Percentiles rank a stretch among this genome's conserved stretches.
phyloP scores from a whole-genome alignment of 305 asterid species.

The Rubia balearica region DNA sequence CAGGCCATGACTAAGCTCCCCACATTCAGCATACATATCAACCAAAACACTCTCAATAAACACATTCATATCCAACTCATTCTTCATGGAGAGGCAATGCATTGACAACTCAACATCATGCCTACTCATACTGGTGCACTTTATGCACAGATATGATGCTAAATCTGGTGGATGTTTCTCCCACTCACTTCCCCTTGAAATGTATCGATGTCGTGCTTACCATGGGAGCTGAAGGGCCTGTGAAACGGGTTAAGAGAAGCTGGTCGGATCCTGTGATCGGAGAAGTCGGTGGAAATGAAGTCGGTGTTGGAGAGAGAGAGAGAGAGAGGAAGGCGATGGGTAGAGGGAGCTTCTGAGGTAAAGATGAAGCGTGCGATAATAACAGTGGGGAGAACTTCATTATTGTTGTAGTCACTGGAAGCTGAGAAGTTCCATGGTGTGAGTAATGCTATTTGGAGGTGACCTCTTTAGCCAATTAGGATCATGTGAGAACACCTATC shows the following conservation, averaged over 20 bases:
- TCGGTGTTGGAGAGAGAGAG: conserved; percentile 47
- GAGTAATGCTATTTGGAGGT: background rate
- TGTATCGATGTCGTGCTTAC: conserved; percentile 64
- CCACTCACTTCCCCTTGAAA: conserved; percentile 81
- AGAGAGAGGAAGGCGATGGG: conserved; percentile 50
- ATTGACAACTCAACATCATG: no score
- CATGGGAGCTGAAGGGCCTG: conserved; percentile 23
- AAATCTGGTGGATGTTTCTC: conserved; percentile 96
- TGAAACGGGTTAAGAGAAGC: conserved; percentile 37
- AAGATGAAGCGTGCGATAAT: conserved; percentile 19
- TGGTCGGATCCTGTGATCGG: conserved; percentile 60
- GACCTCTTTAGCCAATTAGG: background rate
- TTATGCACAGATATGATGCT: conserved; percentile 58
- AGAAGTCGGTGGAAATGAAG: conserved; percentile 43
- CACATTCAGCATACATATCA: no score
- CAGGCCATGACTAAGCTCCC: no score
- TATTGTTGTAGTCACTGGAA: conserved; percentile 31
- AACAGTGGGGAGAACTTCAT: conserved; percentile 19
- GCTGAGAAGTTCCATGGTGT: background rate
- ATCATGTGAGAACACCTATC: no score
- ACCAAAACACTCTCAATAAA: no score
- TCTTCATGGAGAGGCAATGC: no score
- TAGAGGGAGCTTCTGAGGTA: conserved; percentile 24
- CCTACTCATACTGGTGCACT: no score
- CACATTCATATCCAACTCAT: no score